Percentiles rank a stretch among this genome's conserved stretches.
These are phyloP conservation scores for Dimocarpus longan DNA, from an alignment of 345 rosid genomes.

Conservation along the genomic window DNA sequence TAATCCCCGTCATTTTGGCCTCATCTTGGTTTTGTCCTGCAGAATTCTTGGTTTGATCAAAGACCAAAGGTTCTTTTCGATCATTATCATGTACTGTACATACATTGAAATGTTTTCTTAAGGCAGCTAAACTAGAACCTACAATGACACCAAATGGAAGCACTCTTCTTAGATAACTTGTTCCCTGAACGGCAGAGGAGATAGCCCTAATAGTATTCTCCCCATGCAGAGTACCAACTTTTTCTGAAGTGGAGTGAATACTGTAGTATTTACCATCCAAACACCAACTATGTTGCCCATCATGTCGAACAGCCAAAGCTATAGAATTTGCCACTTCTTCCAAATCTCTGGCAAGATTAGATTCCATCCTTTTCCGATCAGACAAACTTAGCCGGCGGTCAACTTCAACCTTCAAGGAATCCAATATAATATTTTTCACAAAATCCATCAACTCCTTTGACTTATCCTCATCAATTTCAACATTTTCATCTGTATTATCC, in stretches of 20 bases:
- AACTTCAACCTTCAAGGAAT: conserved; percentile 75
- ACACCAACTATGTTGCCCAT: conserved; percentile 38
- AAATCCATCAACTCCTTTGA: conserved; percentile 53
- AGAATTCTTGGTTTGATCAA: conserved; percentile 26
- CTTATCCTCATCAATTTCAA: conserved; percentile 30
- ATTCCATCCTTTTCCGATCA: conserved; percentile 56
- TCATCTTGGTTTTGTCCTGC: conserved; percentile 21
- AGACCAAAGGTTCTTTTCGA: conserved; percentile 31
- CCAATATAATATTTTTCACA: conserved; percentile 59
- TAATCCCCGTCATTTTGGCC: conserved; percentile 18
- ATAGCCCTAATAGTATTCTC: conserved; percentile 60
- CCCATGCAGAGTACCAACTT: conserved; percentile 61
- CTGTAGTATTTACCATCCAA: conserved; percentile 36
- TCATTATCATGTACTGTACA: conserved; percentile 38
- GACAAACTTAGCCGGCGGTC: conserved; percentile 61
- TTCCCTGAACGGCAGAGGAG: conserved; percentile 66
- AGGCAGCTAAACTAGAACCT: conserved; percentile 90
- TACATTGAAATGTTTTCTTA: conserved; percentile 69
- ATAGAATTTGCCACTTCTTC: conserved; percentile 71
- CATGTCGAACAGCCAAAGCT: conserved; percentile 50
- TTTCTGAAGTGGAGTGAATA: conserved; percentile 36
- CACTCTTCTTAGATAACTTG: conserved; percentile 64
- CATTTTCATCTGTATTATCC: conserved; percentile 31
- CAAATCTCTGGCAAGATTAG: conserved; percentile 61
- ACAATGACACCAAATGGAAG: conserved; percentile 81